A percentile compares a stretch with the other conserved stretches of the same genome.
These are phyloP conservation scores for Parastagonospora nodorum DNA, from an alignment of 2,329 filamentous ascomycete species.

Conservation along the genomic window DNA sequence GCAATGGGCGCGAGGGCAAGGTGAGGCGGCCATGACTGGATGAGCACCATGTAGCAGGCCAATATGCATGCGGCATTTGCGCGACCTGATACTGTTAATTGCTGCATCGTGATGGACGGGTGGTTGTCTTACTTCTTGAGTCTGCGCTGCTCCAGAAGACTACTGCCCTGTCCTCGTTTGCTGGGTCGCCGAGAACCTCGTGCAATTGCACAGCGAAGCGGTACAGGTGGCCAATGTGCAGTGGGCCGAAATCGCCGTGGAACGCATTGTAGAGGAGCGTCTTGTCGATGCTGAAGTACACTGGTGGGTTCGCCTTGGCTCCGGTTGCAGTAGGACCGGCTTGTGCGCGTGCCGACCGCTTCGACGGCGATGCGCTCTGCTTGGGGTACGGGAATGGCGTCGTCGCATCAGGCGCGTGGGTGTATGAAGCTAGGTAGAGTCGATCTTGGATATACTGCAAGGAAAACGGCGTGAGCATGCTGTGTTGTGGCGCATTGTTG, in stretches of 20 bases:
- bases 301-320: conserved; percentile 67
- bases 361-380: conserved; percentile 71
- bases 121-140: conserved; percentile 72
- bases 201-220: conserved; percentile 95
- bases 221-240: conserved; percentile 97
- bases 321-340: conserved; percentile 60
- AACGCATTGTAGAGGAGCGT: conserved; percentile 96
- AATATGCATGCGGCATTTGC: conserved; percentile 94
- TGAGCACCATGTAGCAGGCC: conserved; percentile 98
- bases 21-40: conserved; percentile 97
- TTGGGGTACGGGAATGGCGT: conserved; percentile 85
- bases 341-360: conserved; percentile 71
- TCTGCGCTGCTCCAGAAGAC: conserved; percentile 97
- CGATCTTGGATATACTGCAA: conserved; percentile 67
- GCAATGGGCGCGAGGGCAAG: conserved; percentile 93
- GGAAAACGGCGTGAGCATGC: conserved; percentile 11
- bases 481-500: conserved; percentile 24
- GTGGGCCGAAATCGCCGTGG: conserved; percentile 95
- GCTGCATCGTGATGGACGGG: background rate
- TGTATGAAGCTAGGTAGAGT: conserved; percentile 91
- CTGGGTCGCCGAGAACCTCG: conserved; percentile 88
- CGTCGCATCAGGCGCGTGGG: conserved; percentile 76
- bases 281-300: conserved; percentile 96
- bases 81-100: conserved; percentile 62
- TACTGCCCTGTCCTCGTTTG: conserved; percentile 86